Base-by-base conservation (phyloP, 306 rosid genomes). In the Rosa chinensis region DNA sequence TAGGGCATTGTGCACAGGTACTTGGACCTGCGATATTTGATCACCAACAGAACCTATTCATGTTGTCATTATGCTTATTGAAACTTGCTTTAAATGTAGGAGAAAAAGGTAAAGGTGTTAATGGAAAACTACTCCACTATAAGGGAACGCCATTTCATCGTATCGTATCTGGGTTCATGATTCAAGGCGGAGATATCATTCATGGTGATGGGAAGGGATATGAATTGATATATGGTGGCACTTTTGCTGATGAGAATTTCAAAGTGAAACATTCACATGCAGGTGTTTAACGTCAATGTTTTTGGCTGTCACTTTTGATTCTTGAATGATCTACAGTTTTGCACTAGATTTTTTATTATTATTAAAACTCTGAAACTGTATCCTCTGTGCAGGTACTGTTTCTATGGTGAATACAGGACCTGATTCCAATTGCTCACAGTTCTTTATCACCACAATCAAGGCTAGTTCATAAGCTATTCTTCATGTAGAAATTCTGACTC, bases 1-100 rank as follows among this genome's bases (percentile, higher is more conserved):
- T 76, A 86, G 96, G 89, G 92, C 92, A 45, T 86, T 92, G 81
- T 92, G 96, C 89, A 90, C 96, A 92, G 97, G 97, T 92, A 88
- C 6, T 76, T 66, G 48, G 66, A 63, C 6, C 61, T 76, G 11
- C 47, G 0, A 11, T 76, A 25, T 35, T 75, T 63, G 23, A 1
- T 61, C 23, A 18, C 47, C 50, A 16, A 14, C 1, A 28, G 0
- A 53, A 45, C 53, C 66, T 78, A 18, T 28, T 63, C 25, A 25
- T 73, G 62, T 70, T 59, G n/a, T 77, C 77, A 43, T 25, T 44
- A 1, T 56, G 77, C 78, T 80, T 78, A 77, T 49, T n/a, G 21
- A 35, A 49, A 68, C 70, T 43, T 63, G 23, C 72, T 76, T 44
- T 63, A 25, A 49, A 64, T 79, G 49, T 56, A 88, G 97, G 97